Evolutionary conservation across 305 asterid genomes (phyloP), one percentile per base, ranked within the genome.

Genomic region (Striga hermonthica): DNA sequence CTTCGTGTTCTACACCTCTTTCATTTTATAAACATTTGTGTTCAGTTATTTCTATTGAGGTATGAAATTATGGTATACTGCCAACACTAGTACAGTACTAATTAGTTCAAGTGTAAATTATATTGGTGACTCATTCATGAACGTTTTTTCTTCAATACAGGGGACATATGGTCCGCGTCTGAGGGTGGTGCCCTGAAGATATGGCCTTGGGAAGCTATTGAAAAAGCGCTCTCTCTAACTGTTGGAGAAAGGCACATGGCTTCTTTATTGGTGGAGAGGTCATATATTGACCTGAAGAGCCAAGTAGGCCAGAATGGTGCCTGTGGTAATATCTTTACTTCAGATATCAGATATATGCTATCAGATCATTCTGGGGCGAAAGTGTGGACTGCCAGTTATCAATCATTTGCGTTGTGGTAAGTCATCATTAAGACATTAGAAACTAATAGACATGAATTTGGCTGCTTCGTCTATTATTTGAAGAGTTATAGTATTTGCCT

Each of bases 201-300:
- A 69, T 92, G 98, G 97, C 86, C 96, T 22, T 92, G 97, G 96
- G 98, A 92, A 83, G 88, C 94, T 74, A 80, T 89, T 64, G 97
- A 86, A 76, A 92, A 82, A 73, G 76, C 95, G 12, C 84, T 89
- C 72, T 61, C 89, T 64, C 71, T 83, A 64, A 78, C 79, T 66
- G 11, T 28, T 66, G 97, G 91, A 63, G 97, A 87, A 76, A 83
- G 88, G 61, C 91, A 87, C 79, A 78, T 87, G 87, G 93, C 98
- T 79, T 80, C 96, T 75, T 76, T 89, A 68, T 63, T 67, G 52
- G 80, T 86, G 68, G 97, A 92, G 84, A 81, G 95, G 78, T 87
- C 97, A 62, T 92, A 83, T 70, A 82, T 92, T 78, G 96, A 92
- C 71, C 82, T 78, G 58, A 87, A 84, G 81, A 86, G 79, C 82